Evolutionary conservation across 805 yeast species (phyloP).

Genomic region (Metschnikowia continentalis): DNA sequence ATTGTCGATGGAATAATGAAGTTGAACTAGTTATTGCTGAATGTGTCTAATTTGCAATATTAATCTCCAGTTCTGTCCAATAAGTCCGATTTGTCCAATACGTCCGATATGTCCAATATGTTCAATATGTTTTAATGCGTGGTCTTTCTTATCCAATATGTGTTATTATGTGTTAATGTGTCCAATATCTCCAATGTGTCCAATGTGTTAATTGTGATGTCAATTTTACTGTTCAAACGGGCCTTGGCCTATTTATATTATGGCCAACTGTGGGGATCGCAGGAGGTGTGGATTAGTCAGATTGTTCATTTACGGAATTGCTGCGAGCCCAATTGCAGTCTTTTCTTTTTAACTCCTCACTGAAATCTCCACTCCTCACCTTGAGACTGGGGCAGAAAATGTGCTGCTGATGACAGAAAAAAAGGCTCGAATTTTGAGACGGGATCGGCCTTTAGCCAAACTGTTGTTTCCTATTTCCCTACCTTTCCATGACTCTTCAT

Average conservation of each 20-base stretch:
- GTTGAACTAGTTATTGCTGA: no score
- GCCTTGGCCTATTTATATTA: neutral
- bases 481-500: no score
- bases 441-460: no score
- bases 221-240: neutral
- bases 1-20: constrained; percentile 7
- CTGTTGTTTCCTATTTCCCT: no score
- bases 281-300: neutral
- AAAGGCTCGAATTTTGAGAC: no score
- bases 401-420: neutral
- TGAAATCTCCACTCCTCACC: neutral
- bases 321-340: neutral
- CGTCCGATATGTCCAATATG: neutral
- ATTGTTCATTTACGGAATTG: neutral
- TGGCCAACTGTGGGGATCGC: neutral
- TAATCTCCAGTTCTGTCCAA: neutral
- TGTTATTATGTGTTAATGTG: neutral
- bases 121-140: neutral
- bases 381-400: neutral
- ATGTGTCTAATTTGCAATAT: no score
- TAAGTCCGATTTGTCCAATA: neutral
- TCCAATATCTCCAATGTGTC: neutral
- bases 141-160: neutral
- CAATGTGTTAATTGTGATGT: neutral
- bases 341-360: constrained; percentile 3